These are phyloP conservation scores for Malassezia caprae DNA, from an alignment of 1,284 basidiomycete genomes.

Conservation along the genomic window DNA sequence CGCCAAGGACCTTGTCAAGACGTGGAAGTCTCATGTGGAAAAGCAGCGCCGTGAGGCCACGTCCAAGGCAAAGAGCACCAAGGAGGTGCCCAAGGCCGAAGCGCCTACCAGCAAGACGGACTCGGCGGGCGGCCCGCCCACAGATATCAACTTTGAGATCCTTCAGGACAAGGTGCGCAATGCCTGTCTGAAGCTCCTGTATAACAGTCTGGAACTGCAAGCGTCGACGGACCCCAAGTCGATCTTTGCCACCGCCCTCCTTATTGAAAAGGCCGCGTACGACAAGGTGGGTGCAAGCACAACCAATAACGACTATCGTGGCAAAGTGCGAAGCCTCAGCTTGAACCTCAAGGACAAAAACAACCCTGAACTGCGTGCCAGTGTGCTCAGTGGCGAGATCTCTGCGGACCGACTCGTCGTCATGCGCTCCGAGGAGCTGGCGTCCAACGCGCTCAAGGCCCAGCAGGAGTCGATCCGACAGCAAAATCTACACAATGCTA, in stretches of 20 bases:
- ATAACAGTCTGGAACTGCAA: slow-evolving; percentile 63
- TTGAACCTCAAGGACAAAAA: slow-evolving; percentile 91
- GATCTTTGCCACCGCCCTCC: slow-evolving; percentile 49
- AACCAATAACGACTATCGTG: slow-evolving; percentile 54
- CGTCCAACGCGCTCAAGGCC: slow-evolving; percentile 75
- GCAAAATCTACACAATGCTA: slow-evolving; percentile 75
- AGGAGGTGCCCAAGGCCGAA: slow-evolving; percentile 14
- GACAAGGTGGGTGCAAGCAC: slow-evolving; percentile 28
- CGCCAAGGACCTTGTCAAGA: slow-evolving; percentile 77
- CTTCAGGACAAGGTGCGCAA: slow-evolving; percentile 60
- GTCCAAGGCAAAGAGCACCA: slow-evolving; percentile 52
- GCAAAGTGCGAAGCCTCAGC: slow-evolving; percentile 78
- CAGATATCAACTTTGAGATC: slow-evolving; percentile 39
- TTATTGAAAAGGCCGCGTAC: slow-evolving; percentile 50
- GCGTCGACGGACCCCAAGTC: slow-evolving; percentile 38
- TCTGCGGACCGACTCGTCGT: slow-evolving; percentile 60
- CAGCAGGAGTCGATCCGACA: slow-evolving; percentile 60
- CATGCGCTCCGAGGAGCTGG: slow-evolving; percentile 86
- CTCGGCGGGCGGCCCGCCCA: slow-evolving; percentile 14
- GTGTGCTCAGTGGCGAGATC: slow-evolving; percentile 71
- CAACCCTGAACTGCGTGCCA: slow-evolving; percentile 75
- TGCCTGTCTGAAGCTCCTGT: slow-evolving; percentile 79
- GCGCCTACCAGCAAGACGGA: background rate
- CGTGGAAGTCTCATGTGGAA: slow-evolving; percentile 42
- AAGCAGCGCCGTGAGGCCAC: slow-evolving; percentile 25